Conservation (phyloP, 1,284 basidiomycete species). For the Amylostereum chailletii region DNA sequence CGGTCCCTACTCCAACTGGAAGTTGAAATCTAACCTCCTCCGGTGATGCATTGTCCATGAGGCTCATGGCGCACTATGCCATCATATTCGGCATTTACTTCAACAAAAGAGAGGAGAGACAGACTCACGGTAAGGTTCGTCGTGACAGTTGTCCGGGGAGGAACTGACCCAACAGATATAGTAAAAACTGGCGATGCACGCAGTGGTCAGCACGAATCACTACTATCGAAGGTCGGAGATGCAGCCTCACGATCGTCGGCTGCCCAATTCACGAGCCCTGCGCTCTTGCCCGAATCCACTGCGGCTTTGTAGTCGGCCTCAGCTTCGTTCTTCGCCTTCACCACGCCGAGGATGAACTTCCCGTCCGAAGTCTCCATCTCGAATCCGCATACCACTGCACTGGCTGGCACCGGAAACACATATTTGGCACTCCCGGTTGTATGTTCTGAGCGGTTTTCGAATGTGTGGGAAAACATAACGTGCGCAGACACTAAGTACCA, state of each 20-base stretch:
- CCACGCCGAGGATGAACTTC: conserved; percentile 33
- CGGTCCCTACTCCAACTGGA: conserved; percentile 33
- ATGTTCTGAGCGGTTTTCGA: conserved; percentile 27
- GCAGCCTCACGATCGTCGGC: conserved; percentile 39
- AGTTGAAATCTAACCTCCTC: conserved; percentile 43
- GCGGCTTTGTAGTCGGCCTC: conserved; percentile 33
- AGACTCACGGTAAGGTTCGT: conserved; percentile 33
- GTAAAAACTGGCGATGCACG: conserved; percentile 35
- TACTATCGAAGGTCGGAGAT: neutral
- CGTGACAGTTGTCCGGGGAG: conserved; percentile 28
- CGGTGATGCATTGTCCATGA: conserved; percentile 36
- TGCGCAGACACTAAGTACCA: conserved; percentile 35
- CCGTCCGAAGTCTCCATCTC: conserved; percentile 33
- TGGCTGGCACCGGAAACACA: conserved; percentile 50
- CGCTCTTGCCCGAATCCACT: conserved; percentile 27
- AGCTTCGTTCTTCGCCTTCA: conserved; percentile 41
- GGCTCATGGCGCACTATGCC: conserved; percentile 26
- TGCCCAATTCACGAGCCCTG: conserved; percentile 40
- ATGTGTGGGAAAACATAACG: conserved; percentile 41
- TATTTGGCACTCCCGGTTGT: conserved; percentile 40
- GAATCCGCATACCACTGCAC: conserved; percentile 42
- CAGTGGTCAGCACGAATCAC: neutral
- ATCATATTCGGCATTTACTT: too few species aligned
- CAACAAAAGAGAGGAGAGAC: too few species aligned
- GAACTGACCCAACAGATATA: conserved; percentile 46